A percentile compares a stretch with the other conserved stretches of the same genome.
phyloP scores from a whole-genome alignment of 192 early-diverging fungal genomes.

The Gonapodya prolifera region DNA sequence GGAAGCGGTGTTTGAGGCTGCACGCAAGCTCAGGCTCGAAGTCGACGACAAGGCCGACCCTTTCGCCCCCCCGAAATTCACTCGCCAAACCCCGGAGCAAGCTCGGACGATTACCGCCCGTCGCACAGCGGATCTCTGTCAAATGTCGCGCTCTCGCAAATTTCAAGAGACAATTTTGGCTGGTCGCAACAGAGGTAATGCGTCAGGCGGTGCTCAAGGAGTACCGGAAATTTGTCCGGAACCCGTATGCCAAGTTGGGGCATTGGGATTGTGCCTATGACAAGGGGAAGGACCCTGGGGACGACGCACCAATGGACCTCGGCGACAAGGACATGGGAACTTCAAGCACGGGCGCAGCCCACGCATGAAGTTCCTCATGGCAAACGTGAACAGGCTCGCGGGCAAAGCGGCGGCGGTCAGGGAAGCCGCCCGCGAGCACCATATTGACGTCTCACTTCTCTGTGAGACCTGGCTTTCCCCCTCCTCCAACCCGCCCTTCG shows the following conservation, averaged over 20 bases:
- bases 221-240: background rate
- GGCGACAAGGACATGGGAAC: background rate
- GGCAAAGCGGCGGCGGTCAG: background rate
- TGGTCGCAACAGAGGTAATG: background rate
- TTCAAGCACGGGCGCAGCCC: background rate
- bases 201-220: background rate
- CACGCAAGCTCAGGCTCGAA: too few relatives aligned
- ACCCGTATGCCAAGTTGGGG: background rate
- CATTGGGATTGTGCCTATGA: too few relatives aligned
- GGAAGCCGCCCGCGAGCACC: background rate
- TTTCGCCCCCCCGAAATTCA: too few relatives aligned
- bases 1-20: too few relatives aligned
- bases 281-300: background rate
- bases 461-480: background rate
- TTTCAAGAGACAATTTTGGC: too few relatives aligned
- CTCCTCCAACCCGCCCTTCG: background rate
- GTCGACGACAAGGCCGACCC: too few relatives aligned
- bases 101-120: too few relatives aligned
- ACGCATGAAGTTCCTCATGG: background rate
- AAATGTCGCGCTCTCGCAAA: too few relatives aligned
- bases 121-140: too few relatives aligned
- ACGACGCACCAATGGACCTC: background rate
- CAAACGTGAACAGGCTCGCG: background rate
- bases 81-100: too few relatives aligned
- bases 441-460: background rate